A percentile compares a stretch with the other conserved stretches of the same genome.
Evolutionary conservation across 345 rosid genomes (phyloP).

Genomic region (Camelina sativa): DNA sequence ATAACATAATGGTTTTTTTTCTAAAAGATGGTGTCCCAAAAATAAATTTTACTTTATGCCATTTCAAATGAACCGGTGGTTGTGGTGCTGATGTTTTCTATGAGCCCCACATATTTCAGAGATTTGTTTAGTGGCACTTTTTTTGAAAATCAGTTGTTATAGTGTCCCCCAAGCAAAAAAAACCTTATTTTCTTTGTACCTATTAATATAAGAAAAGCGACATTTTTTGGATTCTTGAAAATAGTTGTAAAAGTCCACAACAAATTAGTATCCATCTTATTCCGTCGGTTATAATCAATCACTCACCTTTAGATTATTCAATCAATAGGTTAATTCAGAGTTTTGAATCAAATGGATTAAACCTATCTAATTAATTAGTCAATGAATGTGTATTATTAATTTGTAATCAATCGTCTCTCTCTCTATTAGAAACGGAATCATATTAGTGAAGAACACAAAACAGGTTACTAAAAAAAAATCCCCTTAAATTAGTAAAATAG

Average conservation of each 20-base stretch:
- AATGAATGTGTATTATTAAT: too few relatives aligned
- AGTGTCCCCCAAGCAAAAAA: not conserved
- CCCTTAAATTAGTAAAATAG: conserved; percentile 4
- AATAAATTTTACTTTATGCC: not conserved
- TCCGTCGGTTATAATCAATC: too few relatives aligned
- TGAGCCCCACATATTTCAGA: not conserved
- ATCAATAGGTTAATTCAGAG: too few relatives aligned
- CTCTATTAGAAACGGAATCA: conserved; percentile 1
- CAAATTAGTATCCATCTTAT: too few relatives aligned
- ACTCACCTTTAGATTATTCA: too few relatives aligned
- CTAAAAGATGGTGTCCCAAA: too few relatives aligned
- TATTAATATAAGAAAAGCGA: not conserved
- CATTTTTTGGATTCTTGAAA: not conserved
- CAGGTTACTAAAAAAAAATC: not conserved
- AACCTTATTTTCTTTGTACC: not conserved
- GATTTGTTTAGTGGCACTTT: not conserved
- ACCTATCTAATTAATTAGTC: not conserved
- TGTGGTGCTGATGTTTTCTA: not conserved
- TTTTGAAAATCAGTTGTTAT: not conserved
- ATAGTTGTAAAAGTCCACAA: not conserved
- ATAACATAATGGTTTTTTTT: not conserved
- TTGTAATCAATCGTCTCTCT: not conserved
- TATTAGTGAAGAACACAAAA: conserved; percentile 6
- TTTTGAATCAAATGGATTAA: too few relatives aligned
- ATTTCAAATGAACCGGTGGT: conserved; percentile 1